These are phyloP conservation scores for Hypoxylon sp. DNA, from an alignment of 2,329 filamentous ascomycete species.

Conservation along the genomic window DNA sequence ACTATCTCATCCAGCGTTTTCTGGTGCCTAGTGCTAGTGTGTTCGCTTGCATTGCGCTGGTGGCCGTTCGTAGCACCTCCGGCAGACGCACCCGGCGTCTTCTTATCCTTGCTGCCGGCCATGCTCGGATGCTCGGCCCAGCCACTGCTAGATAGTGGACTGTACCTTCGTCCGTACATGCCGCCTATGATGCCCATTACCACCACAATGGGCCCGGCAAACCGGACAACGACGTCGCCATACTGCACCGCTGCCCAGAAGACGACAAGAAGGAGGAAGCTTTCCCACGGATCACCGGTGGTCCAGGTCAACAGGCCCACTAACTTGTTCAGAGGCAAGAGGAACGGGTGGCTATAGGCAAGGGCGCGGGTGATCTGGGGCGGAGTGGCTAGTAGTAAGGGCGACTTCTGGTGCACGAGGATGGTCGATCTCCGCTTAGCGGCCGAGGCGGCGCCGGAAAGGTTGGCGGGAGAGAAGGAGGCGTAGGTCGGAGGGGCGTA, in stretches of 20 bases:
- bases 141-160: slow-evolving; percentile 86
- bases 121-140: slow-evolving; percentile 65
- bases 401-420: slow-evolving; percentile 96
- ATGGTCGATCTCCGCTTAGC: slow-evolving; percentile 88
- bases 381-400: slow-evolving; percentile 90
- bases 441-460: slow-evolving; percentile 71
- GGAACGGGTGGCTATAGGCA: slow-evolving; percentile 94
- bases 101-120: slow-evolving; percentile 47
- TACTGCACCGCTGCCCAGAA: slow-evolving; percentile 93
- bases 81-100: slow-evolving; percentile 46
- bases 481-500: slow-evolving; percentile 79
- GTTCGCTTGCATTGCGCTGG: slow-evolving; percentile 65
- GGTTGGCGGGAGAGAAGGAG: slow-evolving; percentile 86
- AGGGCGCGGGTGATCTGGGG: slow-evolving; percentile 94
- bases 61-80: slow-evolving; percentile 51
- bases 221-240: slow-evolving; percentile 83
- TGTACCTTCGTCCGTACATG: slow-evolving; percentile 93
- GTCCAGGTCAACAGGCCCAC: slow-evolving; percentile 93
- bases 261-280: slow-evolving; percentile 84
- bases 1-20: slow-evolving; percentile 98
- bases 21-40: slow-evolving; percentile 79
- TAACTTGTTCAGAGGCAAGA: slow-evolving; percentile 87
- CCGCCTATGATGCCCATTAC: slow-evolving; percentile 84
- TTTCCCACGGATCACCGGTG: slow-evolving; percentile 94
- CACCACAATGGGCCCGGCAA: slow-evolving; percentile 84